Base-by-base conservation (phyloP, 75 land plant species). In the Cunninghamia lanceolata region DNA sequence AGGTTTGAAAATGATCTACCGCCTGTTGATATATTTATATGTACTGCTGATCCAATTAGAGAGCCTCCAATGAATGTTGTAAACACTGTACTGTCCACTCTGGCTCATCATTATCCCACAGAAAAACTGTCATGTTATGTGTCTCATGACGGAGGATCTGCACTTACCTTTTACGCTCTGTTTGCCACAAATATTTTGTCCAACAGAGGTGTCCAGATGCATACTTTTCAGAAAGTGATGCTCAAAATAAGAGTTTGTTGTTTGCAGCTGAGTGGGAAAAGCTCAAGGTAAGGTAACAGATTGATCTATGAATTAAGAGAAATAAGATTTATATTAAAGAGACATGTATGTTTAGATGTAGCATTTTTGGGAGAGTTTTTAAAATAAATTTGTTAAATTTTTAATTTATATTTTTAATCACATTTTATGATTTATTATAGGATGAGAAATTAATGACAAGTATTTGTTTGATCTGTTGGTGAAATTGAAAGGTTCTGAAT, bases 131-230 rank as follows among this genome's bases (percentile, higher is more conserved):
- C 81, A 21, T 89, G 91, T 75, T 93, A 91, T 79, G 76, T 93
- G 4, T 93, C 93, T 9, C 91, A 92, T 43, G 91, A 92, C 54
- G 93, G 91, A 28, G 91, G 87, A 16, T 90, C 91, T 16, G 84
- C 79, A 16, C 50, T 88, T 14, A 85, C 86, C 28, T 79, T 84
- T 28, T 85, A 79, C 43, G 83, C 90, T 2, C 54, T 88, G 43
- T 32, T 85, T 7, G 94, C 89, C 86, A 86, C 66, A 88, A 85
- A 32, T 91, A 87, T 85, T 85, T 0, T 50, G 91, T 2, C 88
- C 86, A 83, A 90, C 91, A 52, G 8, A 68, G 89, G 36, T 91
- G 93, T 3, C 94, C 94, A 1, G 91, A 85, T 0, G 92, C 91
- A 10, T 93, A 90, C 70, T 94, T 94, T 46, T 38, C 47, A 0